Evolutionary conservation across 306 rosid genomes (phyloP).

Genomic region (Gynostemma pentaphyllum): DNA sequence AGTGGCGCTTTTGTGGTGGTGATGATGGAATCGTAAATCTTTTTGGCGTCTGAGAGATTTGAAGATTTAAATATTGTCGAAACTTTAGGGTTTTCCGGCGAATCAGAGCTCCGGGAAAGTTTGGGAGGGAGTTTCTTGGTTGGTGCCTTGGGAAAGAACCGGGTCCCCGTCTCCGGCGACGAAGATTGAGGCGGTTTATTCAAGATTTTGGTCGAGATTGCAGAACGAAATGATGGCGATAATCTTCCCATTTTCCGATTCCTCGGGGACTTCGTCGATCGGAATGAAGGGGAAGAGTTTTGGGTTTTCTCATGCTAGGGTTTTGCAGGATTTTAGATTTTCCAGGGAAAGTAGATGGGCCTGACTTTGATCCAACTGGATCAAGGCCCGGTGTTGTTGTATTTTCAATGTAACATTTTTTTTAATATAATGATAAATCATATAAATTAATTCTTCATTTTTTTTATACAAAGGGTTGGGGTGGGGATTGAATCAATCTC

Average conservation of each 20-base stretch:
- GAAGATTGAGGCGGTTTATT: conserved; percentile 24
- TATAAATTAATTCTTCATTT: too few relatives aligned
- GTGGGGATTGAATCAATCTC: too few relatives aligned
- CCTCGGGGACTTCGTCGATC: neutral
- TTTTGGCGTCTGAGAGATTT: conserved; percentile 52
- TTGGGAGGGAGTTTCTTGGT: conserved; percentile 15
- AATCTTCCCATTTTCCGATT: conserved; percentile 48
- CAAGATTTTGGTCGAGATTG: conserved; percentile 25
- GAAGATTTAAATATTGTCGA: conserved; percentile 43
- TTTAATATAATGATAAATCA: too few relatives aligned
- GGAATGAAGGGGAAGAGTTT: neutral
- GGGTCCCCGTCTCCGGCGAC: conserved; percentile 21
- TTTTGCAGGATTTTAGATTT: neutral
- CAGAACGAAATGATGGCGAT: conserved; percentile 51
- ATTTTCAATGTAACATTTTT: neutral
- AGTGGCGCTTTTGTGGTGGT: conserved; percentile 15
- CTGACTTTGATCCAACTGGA: neutral
- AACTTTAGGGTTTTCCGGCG: conserved; percentile 3
- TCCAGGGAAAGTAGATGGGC: conserved; percentile 5
- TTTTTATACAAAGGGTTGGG: too few relatives aligned
- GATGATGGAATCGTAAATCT: conserved; percentile 34
- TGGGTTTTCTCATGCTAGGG: neutral
- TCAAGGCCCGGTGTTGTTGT: neutral
- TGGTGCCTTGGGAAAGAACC: conserved; percentile 16
- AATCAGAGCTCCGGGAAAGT: neutral